Conservation (phyloP, 371 early-diverging fungal species). For the Blakeslea trispora region DNA sequence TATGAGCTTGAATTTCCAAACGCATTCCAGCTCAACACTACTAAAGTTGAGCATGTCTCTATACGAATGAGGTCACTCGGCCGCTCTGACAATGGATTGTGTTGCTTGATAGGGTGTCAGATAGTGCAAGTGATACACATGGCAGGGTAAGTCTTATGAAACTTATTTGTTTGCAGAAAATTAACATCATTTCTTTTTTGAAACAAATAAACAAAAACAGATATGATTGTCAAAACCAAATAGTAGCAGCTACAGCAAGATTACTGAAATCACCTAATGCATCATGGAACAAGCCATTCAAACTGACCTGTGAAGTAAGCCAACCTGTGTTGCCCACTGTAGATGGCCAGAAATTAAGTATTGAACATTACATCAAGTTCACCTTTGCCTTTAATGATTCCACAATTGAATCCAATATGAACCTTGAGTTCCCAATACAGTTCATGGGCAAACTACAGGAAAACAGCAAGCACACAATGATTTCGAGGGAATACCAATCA, state of each 20-base stretch:
- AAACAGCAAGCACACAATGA: neutral
- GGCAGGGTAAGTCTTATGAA: conserved; percentile 10
- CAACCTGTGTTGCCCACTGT: conserved; percentile 13
- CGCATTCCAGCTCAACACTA: conserved; percentile 1
- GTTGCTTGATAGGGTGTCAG: conserved; percentile 22
- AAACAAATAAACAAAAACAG: neutral
- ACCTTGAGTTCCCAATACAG: conserved; percentile 12
- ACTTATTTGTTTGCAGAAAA: neutral
- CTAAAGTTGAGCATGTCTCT: conserved; percentile 1
- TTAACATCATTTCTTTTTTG: neutral
- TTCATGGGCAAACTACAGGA: conserved; percentile 1
- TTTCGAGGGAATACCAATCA: neutral
- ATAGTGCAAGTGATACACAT: conserved; percentile 14
- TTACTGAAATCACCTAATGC: conserved; percentile 16
- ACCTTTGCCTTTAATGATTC: conserved; percentile 4
- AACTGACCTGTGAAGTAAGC: conserved; percentile 8
- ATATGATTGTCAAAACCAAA: conserved; percentile 9
- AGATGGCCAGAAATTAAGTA: neutral
- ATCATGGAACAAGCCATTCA: conserved; percentile 19
- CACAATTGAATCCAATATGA: neutral
- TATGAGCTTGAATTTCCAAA: conserved; percentile 27
- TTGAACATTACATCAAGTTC: conserved; percentile 11
- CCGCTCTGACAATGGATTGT: neutral
- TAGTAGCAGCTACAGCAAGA: conserved; percentile 13
- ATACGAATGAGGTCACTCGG: conserved; percentile 14